Conservation (phyloP, 352 stramenopile genomes). For the Pythium pectinolyticum region DNA sequence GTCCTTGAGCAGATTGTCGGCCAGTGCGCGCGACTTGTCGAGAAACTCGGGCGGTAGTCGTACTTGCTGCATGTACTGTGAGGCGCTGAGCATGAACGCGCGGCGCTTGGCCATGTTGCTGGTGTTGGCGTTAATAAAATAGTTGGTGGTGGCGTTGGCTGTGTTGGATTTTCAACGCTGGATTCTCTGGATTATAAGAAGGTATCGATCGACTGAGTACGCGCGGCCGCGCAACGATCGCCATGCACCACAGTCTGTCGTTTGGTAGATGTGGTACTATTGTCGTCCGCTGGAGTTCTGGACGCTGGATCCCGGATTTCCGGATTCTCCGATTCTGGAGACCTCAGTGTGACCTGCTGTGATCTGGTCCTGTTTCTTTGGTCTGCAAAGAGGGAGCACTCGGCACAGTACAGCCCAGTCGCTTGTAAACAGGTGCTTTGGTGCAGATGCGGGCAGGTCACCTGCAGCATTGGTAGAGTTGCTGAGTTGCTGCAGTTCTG, state of each 20-base stretch:
- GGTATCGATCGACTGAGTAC: neutral
- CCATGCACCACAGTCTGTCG: too few species aligned
- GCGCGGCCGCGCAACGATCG: too few species aligned
- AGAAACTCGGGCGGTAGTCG: constrained; percentile 26
- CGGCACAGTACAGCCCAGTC: too few species aligned
- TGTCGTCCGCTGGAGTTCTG: too few species aligned
- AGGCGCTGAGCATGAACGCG: constrained; percentile 27
- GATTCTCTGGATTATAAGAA: neutral
- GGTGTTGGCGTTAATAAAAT: neutral
- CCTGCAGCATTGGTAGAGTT: too few species aligned
- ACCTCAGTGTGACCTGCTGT: too few species aligned
- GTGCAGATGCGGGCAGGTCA: too few species aligned
- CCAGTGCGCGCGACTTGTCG: constrained; percentile 17
- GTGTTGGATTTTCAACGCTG: neutral
- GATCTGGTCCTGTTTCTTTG: too few species aligned
- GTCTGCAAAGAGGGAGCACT: too few species aligned
- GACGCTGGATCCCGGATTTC: neutral
- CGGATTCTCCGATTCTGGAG: neutral
- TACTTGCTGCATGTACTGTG: constrained; percentile 34
- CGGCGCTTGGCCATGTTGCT: constrained; percentile 26
- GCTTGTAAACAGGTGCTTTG: too few species aligned
- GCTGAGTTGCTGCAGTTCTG: too few species aligned
- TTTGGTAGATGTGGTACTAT: too few species aligned
- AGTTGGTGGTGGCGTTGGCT: neutral
- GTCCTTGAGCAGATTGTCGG: constrained; percentile 26